A percentile compares a stretch with the other conserved stretches of the same genome.
Conservation (phyloP, 352 stramenopile genomes). For the Phytophthora meadii region DNA sequence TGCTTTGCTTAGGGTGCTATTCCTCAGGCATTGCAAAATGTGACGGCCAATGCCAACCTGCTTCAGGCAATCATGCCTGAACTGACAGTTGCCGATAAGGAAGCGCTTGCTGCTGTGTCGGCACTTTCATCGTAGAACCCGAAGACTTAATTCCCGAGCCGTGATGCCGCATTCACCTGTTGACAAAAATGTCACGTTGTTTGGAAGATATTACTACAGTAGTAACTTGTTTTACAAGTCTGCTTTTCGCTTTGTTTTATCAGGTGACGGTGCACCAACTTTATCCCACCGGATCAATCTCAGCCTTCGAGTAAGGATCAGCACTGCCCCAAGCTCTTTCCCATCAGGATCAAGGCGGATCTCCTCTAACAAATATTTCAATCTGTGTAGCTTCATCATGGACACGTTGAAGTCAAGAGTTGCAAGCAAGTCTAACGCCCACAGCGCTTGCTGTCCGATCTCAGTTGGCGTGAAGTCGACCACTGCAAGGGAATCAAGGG, state of each 20-base stretch:
- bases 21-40: constrained; percentile 58
- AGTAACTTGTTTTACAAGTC: constrained; percentile 22
- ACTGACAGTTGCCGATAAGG: constrained; percentile 73
- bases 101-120: constrained; percentile 59
- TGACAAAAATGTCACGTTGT: constrained; percentile 28
- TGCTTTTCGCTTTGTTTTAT: constrained; percentile 28
- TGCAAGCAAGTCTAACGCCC: constrained; percentile 74
- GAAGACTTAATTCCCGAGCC: constrained; percentile 3
- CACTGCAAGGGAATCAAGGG: constrained; percentile 49
- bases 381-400: constrained; percentile 73
- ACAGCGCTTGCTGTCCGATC: constrained; percentile 73
- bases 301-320: constrained; percentile 71
- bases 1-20: constrained; percentile 53
- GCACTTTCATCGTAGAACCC: constrained; percentile 47
- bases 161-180: constrained; percentile 9
- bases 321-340: constrained; percentile 53
- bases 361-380: constrained; percentile 81
- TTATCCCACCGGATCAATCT: constrained; percentile 75
- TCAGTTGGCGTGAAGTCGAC: constrained; percentile 75
- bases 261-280: constrained; percentile 40
- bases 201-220: constrained; percentile 31
- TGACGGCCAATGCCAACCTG: constrained; percentile 57
- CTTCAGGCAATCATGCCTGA: constrained; percentile 74
- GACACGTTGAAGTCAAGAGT: constrained; percentile 73
- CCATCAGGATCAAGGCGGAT: constrained; percentile 69